phyloP scores from a whole-genome alignment of 495 filamentous ascomycete species.

The Lentithecium fluviatile region DNA sequence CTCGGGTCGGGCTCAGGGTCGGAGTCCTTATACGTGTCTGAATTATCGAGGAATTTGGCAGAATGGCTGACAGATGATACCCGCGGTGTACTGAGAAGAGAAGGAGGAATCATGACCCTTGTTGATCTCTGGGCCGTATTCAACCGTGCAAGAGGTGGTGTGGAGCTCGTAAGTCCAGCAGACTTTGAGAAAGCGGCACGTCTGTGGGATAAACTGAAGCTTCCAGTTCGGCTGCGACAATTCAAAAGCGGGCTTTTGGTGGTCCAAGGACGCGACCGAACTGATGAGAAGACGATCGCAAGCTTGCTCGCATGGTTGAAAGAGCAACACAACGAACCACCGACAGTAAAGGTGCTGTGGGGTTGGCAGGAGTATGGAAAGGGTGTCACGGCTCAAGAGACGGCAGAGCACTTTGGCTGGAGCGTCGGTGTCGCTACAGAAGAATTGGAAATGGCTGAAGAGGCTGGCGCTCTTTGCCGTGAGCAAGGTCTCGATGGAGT shows the following conservation, averaged over 20 bases:
- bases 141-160: constrained; percentile 91
- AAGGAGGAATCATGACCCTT: constrained; percentile 91
- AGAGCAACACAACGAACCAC: constrained; percentile 65
- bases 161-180: constrained; percentile 86
- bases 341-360: constrained; percentile 65
- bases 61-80: constrained; percentile 93
- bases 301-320: constrained; percentile 73
- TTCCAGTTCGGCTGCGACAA: constrained; percentile 80
- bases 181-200: constrained; percentile 89
- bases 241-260: constrained; percentile 93
- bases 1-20: constrained; percentile 57
- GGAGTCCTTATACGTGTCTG: constrained; percentile 64
- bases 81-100: constrained; percentile 72
- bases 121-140: constrained; percentile 97
- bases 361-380: constrained; percentile 74
- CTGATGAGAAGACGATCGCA: constrained; percentile 83
- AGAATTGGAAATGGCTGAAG: constrained; percentile 84
- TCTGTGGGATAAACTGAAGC: constrained; percentile 81
- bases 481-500: constrained; percentile 46
- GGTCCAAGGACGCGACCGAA: constrained; percentile 83
- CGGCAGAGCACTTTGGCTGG: constrained; percentile 91
- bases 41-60: constrained; percentile 83
- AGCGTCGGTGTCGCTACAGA: constrained; percentile 96
- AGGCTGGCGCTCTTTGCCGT: constrained; percentile 44
- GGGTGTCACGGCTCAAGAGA: constrained; percentile 86